A percentile compares a stretch with the other conserved stretches of the same genome.
phyloP scores from a whole-genome alignment of 352 stramenopile genomes.

The Phytopythium boreale region DNA sequence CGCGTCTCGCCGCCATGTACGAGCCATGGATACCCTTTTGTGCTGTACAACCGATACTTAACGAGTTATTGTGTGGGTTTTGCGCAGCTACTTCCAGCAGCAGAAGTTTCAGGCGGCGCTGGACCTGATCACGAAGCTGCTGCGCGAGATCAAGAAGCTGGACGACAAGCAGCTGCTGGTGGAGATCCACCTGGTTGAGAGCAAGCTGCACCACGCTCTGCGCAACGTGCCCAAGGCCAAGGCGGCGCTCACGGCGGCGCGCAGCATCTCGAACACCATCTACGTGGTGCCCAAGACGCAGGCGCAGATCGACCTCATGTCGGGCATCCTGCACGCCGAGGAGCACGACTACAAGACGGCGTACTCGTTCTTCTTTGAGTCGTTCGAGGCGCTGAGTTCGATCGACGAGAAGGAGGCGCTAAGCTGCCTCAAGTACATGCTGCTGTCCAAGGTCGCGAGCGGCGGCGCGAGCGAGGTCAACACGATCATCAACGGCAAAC shows the following conservation, averaged over 20 bases:
- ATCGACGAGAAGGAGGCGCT: conserved; percentile 86
- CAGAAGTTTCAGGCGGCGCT: conserved; percentile 92
- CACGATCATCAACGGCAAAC: conserved; percentile 94
- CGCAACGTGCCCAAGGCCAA: conserved; percentile 96
- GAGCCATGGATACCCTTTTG: too few relatives aligned
- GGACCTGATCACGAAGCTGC: conserved; percentile 92
- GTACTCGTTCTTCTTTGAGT: conserved; percentile 99
- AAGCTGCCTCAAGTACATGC: conserved; percentile 98
- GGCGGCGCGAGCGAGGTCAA: conserved; percentile 91
- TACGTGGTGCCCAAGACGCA: conserved; percentile 96
- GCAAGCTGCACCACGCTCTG: conserved; percentile 96
- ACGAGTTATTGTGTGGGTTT: conserved; percentile 1
- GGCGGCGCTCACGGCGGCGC: conserved; percentile 94
- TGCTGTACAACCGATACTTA: too few relatives aligned
- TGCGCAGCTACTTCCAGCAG: conserved; percentile 81
- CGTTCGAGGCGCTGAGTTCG: conserved; percentile 94
- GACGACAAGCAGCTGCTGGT: conserved; percentile 99
- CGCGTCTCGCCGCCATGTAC: conserved; percentile 90
- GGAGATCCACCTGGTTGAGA: conserved; percentile 98
- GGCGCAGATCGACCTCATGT: conserved; percentile 96
- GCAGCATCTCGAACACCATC: conserved; percentile 98
- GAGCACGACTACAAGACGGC: conserved; percentile 99
- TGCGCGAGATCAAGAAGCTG: conserved; percentile 98
- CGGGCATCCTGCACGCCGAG: conserved; percentile 95
- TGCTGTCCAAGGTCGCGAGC: conserved; percentile 95